phyloP scores from a whole-genome alignment of 441 rosid species.

The Arabidopsis hybrid region DNA sequence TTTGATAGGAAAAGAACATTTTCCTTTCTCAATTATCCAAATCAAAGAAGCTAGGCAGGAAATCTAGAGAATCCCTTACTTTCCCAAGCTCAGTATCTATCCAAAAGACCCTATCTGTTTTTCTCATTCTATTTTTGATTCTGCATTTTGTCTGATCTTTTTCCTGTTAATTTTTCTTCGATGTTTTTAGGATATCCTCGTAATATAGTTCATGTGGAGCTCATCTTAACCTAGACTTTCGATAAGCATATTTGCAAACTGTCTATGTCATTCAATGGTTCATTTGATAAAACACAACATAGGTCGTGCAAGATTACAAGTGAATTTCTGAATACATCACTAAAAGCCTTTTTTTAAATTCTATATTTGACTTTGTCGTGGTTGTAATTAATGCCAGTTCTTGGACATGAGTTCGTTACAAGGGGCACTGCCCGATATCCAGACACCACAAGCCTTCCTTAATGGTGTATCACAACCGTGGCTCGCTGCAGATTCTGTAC shows the following conservation, averaged over 20 bases:
- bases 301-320: background rate
- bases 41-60: slow-evolving; percentile 3
- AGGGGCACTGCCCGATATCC: slow-evolving; percentile 67
- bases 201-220: background rate
- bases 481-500: slow-evolving; percentile 70
- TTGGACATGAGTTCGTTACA: slow-evolving; percentile 83
- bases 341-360: background rate
- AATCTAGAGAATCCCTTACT: background rate
- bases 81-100: slow-evolving; percentile 13
- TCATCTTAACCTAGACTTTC: background rate
- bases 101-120: slow-evolving; percentile 6
- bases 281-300: slow-evolving; percentile 8
- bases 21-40: background rate
- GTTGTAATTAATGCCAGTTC: slow-evolving; percentile 62
- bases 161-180: background rate
- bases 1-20: slow-evolving; percentile 17
- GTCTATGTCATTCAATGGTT: slow-evolving; percentile 12
- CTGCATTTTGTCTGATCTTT: slow-evolving; percentile 1
- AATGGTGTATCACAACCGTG: slow-evolving; percentile 63
- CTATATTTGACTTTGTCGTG: slow-evolving; percentile 11
- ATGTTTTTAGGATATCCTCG: slow-evolving; percentile 3
- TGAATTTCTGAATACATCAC: slow-evolving; percentile 3
- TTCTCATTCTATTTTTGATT: slow-evolving; percentile 3
- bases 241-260: slow-evolving; percentile 1
- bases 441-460: slow-evolving; percentile 56